Evolutionary conservation across 1,284 basidiomycete genomes (phyloP), one percentile per base, ranked within the genome.

Genomic region (Ceratobasidium papillatum): DNA sequence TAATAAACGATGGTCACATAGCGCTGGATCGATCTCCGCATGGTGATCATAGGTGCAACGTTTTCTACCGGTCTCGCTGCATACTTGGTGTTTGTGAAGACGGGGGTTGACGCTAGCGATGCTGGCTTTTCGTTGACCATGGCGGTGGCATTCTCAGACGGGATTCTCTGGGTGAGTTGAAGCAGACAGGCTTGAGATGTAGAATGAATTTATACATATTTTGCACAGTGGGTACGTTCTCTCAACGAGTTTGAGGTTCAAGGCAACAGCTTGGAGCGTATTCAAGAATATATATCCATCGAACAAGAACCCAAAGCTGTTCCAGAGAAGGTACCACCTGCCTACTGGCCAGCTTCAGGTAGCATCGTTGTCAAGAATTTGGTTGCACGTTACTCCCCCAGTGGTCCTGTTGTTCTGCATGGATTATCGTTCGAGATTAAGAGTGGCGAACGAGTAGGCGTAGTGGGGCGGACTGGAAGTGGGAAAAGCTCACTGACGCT

Each of bases 401-500:
- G 76, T 27, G 73, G 75, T 17, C 76, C 76, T 17, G 82, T 83
- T 52, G 83, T 85, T 0, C 79, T 85, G 19, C 81, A 84, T 74
- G 77, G 82, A 34, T 76, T 85, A 32, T 79, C 79, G n/a, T 78
- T 85, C n/a, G 79, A 75, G 49, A 83, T 85, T 77, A 79, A 80
- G 54, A 80, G 80, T 52, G 84, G 84, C 0, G 81, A 83, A 76
- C 80, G 82, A 65, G 80, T 85, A 25, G 84, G 84, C 47, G 87
- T 91, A 66, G 89, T 91, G 25, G 82, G 0, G 84, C 83, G 17
- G 81, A 80, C 75, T 84, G 84, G 41, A 84, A 85, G 78, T 81
- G 80, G 0, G 64, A 93, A 94, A 83, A 86, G 85, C 56, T 87
- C 85, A 3, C 76, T 87, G 56, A 82, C 82, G 2, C 83, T 83